These are phyloP conservation scores for Henningerozyma blattae DNA, from an alignment of 805 yeast species.

Conservation along the genomic window DNA sequence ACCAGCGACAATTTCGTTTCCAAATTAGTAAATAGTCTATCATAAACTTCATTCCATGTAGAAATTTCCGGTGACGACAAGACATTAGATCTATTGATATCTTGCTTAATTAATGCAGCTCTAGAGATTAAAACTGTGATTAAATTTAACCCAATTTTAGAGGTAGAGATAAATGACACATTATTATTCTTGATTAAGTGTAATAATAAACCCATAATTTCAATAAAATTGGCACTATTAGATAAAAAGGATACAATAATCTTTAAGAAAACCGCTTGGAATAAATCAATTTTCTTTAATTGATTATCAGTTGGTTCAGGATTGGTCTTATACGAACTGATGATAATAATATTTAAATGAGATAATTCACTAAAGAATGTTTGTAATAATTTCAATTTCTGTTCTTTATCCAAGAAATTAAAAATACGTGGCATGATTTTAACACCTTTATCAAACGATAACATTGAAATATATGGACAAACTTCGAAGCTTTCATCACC, in stretches of 20 bases:
- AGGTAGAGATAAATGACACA: constrained; percentile 41
- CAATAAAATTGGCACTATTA: constrained; percentile 61
- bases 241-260: constrained; percentile 74
- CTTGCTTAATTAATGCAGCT: constrained; percentile 85
- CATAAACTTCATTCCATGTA: constrained; percentile 72
- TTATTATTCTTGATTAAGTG: constrained; percentile 60
- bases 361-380: constrained; percentile 71
- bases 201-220: constrained; percentile 65
- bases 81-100: constrained; percentile 33
- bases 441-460: constrained; percentile 78
- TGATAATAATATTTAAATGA: constrained; percentile 61
- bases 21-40: constrained; percentile 63
- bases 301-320: constrained; percentile 40
- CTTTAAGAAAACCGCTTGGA: constrained; percentile 72
- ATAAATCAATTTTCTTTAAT: constrained; percentile 55
- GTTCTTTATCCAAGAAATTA: constrained; percentile 67
- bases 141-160: constrained; percentile 73
- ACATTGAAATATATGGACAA: constrained; percentile 73
- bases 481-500: constrained; percentile 46
- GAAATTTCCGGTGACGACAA: constrained; percentile 30
- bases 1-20: constrained; percentile 67
- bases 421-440: constrained; percentile 81
- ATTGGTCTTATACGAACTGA: constrained; percentile 69
- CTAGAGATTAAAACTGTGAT: constrained; percentile 85
- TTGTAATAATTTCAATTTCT: constrained; percentile 64